Evolutionary conservation across 108 stramenopile species (phyloP), one percentile per base, ranked within the genome.

Genomic region (Pseudonitzschia delicatissima): DNA sequence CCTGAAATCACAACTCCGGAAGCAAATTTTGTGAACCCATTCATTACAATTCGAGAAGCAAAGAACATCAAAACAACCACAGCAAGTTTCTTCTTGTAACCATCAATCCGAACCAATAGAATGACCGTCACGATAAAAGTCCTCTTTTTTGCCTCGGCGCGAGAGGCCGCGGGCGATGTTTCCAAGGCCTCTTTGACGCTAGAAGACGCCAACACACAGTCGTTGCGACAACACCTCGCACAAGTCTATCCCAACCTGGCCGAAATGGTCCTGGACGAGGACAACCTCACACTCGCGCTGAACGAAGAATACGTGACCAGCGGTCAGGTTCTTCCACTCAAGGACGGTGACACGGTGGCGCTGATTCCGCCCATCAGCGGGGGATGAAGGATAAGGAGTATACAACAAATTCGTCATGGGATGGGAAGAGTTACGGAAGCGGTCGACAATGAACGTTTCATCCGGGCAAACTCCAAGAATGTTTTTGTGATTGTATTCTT

Each of bases 331-430:
- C 45, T 74, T 57, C 63, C 66, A 9, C 66, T 93, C 27, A 85
- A 87, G 27, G 58, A 73, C 34, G 89, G 92, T 20, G 92, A 93
- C 78, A 82, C 78, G 15, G 80, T 93, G 4, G 92, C 92, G 2
- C 64, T 93, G 55, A 93, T 93, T 69, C 92, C 92, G 50, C 92
- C 92, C 40, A 93, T 93, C 42, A 86, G 84, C 50, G 92, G 92
- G 44, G 47, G 92, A 86, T 20, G 88, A 51, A 75, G 48, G 9
- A 36, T 7, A 17, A 51, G 25, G 25, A 12, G 15, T 44, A 15
- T 15, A n/a, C n/a, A n/a, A n/a, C n/a, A n/a, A n/a, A n/a, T n/a
- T n/a, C n/a, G n/a, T n/a, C n/a, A n/a, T n/a, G n/a, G n/a, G n/a
- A n/a, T n/a, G n/a, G n/a, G n/a, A n/a, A n/a, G n/a, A n/a, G n/a